Base-by-base conservation (phyloP, 1,139 yeast genomes). In the Yamadazyma taylorii region DNA sequence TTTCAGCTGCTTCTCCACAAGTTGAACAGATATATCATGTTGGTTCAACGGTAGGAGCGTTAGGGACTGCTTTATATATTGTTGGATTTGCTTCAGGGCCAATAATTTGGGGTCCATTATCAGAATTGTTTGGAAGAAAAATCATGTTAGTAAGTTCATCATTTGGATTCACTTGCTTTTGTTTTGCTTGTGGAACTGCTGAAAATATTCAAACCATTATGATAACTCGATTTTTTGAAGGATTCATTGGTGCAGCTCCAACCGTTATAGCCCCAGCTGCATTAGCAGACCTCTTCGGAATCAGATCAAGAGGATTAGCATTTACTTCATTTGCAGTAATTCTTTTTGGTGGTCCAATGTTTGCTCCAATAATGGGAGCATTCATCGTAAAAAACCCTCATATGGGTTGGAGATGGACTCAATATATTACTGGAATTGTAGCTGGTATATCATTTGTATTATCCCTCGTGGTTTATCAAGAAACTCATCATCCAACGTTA, bases 351-450 rank as follows among this genome's bases (percentile, higher is more conserved):
- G 73, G 72, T 16, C 73, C 73, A 5, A 61, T 66, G 70, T 46
- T 66, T 40, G 70, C 68, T 1, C 72, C 72, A 2, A 61, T 67
- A 24, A 41, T 65, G 32, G 66, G 63, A 25, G 66, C 61, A 2
- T 62, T 60, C 40, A 59, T 55, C 8, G 62, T 52, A 3, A 61
- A 58, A 35, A 61, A 61, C 42, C 40, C 50, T 1, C 24, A 42
- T 21, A 40, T 60, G 42, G 76, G 79, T 30, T 78, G 82, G 82
- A 61, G 83, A 49, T 78, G 82, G 82, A 65, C 78, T 8, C 56
- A 65, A 33, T 78, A 78, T 56, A 55, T 78, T 46, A 65, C 75
- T 28, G 81, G 78, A 19, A 66, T 78, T 33, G 58, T 75, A 52
- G 75, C 69, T 3, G 56, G 57, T 3, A 41, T 58, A 5, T 61